Evolutionary conservation across 352 stramenopile species (phyloP), one percentile per base, ranked within the genome.

Genomic region (Phytophthora pluvialis): DNA sequence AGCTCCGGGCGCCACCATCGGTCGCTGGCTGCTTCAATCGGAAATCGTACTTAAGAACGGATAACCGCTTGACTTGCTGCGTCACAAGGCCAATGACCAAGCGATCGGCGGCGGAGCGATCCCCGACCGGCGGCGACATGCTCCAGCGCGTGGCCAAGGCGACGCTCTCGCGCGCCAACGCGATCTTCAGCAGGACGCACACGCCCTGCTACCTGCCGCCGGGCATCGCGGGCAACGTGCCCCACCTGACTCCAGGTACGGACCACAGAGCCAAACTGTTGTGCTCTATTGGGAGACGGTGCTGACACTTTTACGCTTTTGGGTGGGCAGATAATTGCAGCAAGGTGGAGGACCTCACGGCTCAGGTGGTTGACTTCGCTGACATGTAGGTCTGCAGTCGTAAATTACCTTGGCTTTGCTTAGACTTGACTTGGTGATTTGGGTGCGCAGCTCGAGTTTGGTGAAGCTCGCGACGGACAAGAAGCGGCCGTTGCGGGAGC

Each of bases 161-260:
- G 51, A 68, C 64, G 50, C 46, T 64, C 25, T 31, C 64, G 2
- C 64, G 64, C 21, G 52, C 29, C 10, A 53, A 55, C 6, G 16
- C 59, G 49, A 61, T 85, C 52, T 78, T 82, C 48, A 75, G 67
- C 55, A 56, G 57, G 25, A 72, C 67, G 36, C 75, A 62, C 36
- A 91, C 85, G 69, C 85, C 85, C 31, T 94, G 85, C 66, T 94
- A 90, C 70, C 63, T 94, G 21, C 83, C 85, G 31, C 70, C 85
- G 18, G 84, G 77, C 16, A 73, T 92, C 60, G 71, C 74, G 25
- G 85, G 83, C 51, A 90, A 86, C 55, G 71, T 92, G 32, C 83
- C 85, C 18, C 81, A 90, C 68, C 59, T 94, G 49, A 94, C 85
- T 15, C 83, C 82, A 68, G 80, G 80, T 88, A 64, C 26, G 44